phyloP scores from a whole-genome alignment of 257 asterid genomes.

The Marsdenia floribunda region DNA sequence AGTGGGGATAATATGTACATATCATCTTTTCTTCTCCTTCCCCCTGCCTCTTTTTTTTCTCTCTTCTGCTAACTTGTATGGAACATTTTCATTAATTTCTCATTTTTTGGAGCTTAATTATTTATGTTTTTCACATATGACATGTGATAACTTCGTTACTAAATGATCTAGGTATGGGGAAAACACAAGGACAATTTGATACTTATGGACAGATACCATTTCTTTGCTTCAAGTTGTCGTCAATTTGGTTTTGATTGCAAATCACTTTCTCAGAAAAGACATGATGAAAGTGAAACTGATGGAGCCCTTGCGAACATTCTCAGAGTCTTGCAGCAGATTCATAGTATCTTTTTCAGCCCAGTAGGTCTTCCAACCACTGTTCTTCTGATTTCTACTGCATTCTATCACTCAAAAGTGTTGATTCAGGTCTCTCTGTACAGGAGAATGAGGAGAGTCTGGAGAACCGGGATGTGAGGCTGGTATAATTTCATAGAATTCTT shows the following conservation, averaged over 20 bases:
- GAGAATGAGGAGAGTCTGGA: conserved; percentile 37
- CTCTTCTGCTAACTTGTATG: neutral
- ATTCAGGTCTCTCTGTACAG: conserved; percentile 34
- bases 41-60: too few relatives aligned
- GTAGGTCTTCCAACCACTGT: conserved; percentile 26
- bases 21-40: neutral
- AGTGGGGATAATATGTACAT: neutral
- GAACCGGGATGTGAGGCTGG: conserved; percentile 83
- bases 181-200: conserved; percentile 81
- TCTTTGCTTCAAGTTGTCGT: conserved; percentile 81
- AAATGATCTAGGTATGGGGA: conserved; percentile 60
- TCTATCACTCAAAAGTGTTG: conserved; percentile 2
- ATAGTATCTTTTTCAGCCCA: conserved; percentile 47
- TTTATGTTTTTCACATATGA: neutral
- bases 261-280: conserved; percentile 56
- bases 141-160: conserved; percentile 1
- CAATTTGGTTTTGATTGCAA: conserved; percentile 59
- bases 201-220: conserved; percentile 84
- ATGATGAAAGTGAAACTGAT: conserved; percentile 80
- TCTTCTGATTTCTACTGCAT: neutral
- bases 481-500: conserved; percentile 20
- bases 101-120: neutral
- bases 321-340: conserved; percentile 53
- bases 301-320: conserved; percentile 82
- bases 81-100: neutral